Percentiles rank a stretch among this genome's conserved stretches.
Conservation (phyloP, 148 eudicot genomes). For the Rhododendron vialii region DNA sequence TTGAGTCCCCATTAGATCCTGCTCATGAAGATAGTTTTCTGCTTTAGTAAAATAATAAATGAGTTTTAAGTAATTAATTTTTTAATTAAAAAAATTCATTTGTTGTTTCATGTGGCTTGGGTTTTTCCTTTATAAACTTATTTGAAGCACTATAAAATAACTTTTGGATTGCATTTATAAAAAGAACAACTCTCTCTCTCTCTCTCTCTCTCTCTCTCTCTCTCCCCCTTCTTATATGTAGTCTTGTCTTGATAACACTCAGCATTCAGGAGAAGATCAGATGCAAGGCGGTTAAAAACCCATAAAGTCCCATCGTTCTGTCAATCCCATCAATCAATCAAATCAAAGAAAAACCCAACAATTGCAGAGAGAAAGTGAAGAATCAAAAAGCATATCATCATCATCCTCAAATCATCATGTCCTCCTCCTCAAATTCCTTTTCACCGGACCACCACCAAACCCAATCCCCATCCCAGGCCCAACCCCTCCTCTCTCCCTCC, state of each 20-base stretch:
- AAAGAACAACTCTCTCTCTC: too few species aligned
- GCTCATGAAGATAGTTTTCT: too few species aligned
- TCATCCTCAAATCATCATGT: conserved; percentile 8
- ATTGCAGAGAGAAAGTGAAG: background rate
- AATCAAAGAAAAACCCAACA: conserved; percentile 12
- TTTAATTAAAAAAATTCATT: too few species aligned
- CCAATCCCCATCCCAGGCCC: background rate
- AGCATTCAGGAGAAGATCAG: conserved; percentile 27
- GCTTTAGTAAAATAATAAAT: too few species aligned
- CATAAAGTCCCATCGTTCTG: conserved; percentile 34
- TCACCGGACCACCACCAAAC: conserved; percentile 56
- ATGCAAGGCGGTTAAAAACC: conserved; percentile 46
- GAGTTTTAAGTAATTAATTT: too few species aligned
- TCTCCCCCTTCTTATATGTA: background rate
- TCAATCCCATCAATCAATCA: conserved; percentile 50
- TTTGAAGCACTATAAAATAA: too few species aligned
- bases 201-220: background rate
- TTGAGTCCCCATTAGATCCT: too few species aligned
- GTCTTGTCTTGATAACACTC: conserved; percentile 4
- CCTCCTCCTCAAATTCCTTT: conserved; percentile 40
- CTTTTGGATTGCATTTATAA: background rate
- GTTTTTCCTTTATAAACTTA: too few species aligned
- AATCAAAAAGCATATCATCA: background rate
- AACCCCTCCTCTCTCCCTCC: conserved; percentile 6
- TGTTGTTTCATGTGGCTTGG: too few species aligned